These are phyloP conservation scores for Lentinula sp. DNA, from an alignment of 768 basidiomycete species.

Conservation along the genomic window DNA sequence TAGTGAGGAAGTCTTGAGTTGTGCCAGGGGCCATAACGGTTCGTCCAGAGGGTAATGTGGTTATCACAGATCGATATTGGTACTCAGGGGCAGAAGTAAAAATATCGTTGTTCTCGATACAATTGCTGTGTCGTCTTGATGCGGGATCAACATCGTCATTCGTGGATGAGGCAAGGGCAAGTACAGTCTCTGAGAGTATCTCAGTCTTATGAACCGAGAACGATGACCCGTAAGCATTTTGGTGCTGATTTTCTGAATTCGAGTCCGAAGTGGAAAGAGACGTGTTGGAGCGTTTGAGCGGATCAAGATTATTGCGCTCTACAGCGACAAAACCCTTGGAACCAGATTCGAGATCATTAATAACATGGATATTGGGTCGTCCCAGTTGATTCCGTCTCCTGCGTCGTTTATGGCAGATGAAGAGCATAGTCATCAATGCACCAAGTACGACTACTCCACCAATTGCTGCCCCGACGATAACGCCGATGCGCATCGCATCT, in stretches of 20 bases:
- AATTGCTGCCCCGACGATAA: slow-evolving; percentile 3
- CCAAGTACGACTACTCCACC: slow-evolving; percentile 3
- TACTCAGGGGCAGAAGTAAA: neutral
- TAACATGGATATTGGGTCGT: neutral
- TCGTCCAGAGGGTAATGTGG: neutral
- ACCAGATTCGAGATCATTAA: neutral
- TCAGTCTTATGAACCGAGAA: neutral
- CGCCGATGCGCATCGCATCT: neutral
- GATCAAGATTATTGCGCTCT: neutral
- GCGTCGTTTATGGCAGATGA: neutral
- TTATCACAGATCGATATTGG: neutral
- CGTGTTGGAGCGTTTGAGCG: neutral
- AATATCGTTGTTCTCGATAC: neutral
- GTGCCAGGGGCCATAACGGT: neutral
- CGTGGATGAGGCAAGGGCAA: neutral
- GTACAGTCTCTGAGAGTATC: neutral
- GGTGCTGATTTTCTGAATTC: neutral
- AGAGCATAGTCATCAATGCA: neutral
- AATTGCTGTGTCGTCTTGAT: neutral
- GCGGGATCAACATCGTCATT: neutral
- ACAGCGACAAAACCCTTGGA: neutral
- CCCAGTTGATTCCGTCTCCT: neutral
- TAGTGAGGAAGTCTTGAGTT: neutral
- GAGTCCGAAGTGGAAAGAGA: neutral
- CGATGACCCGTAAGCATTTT: neutral